Evolutionary conservation across 495 filamentous ascomycete species (phyloP), one percentile per base, ranked within the genome.

Genomic region (Talaromyces thailandensis): DNA sequence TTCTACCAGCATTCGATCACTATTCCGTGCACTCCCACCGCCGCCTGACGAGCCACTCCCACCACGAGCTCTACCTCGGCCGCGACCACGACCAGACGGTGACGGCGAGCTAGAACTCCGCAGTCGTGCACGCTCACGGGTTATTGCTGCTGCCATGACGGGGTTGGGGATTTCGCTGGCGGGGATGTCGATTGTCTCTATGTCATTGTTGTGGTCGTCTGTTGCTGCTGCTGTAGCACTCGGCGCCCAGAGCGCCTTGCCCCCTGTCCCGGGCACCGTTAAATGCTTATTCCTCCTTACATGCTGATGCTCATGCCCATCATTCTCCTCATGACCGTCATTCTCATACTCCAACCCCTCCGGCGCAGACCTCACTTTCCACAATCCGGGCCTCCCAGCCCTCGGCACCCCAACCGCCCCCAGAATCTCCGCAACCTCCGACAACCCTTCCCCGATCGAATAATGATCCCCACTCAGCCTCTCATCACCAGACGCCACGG

Each of bases 1-100:
- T 62, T 82, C 80, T 0, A 81, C 71, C 71, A 82, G 73, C 53
- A 82, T 69, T 26, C 73, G 69, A 48, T 58, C 53, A 66, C 76
- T 77, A 56, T 67, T 68, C 48, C 69, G 62, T 32, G 76, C 77
- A 56, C 67, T 68, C 48, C 68, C 63, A 29, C 51, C 59, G 14
- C 32, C 23, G 6, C 32, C 29, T 23, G 55, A 62, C 29, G 59
- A 63, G 24, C 68, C 64, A 16, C 65, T 64, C 14, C 61, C 60
- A 43, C 64, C 61, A 31, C 66, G 56, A 58, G 62, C 29, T 48
- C 57, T 26, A 40, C 63, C 64, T 48, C 64, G 35, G 14, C 57
- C 14, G 14, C 25, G 24, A 16, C 56, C 28, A 3, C 31, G 56
- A 18, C 56, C 51, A 55, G 21, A 14, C 8, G 51, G 51, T 57